Evolutionary conservation across 805 yeast genomes (phyloP).

Genomic region (Wickerhamomyces pijperi): DNA sequence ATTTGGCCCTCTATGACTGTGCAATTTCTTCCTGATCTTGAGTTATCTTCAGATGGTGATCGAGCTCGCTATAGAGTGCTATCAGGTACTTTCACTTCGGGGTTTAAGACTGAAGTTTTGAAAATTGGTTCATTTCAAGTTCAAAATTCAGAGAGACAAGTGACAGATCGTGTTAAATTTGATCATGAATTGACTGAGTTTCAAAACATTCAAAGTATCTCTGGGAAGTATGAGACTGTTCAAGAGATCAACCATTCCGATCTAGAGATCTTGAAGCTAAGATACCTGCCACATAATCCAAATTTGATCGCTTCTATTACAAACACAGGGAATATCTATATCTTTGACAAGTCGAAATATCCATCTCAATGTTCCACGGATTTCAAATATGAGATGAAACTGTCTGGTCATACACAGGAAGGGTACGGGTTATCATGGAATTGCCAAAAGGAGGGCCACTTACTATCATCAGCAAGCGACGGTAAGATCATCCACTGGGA

Average conservation of each 20-base stretch:
- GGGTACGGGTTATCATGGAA: slow-evolving; percentile 76
- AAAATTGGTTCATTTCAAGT: slow-evolving; percentile 23
- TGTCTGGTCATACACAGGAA: slow-evolving; percentile 36
- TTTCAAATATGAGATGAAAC: slow-evolving; percentile 39
- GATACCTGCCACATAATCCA: slow-evolving; percentile 78
- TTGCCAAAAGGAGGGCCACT: slow-evolving; percentile 40
- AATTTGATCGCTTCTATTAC: slow-evolving; percentile 68
- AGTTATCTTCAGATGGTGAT: slow-evolving; percentile 10
- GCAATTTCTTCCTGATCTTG: slow-evolving; percentile 49
- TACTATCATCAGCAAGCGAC: slow-evolving; percentile 51
- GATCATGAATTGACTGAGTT: slow-evolving; percentile 24
- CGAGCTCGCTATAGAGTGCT: slow-evolving; percentile 32
- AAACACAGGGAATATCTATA: slow-evolving; percentile 48
- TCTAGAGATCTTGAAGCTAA: slow-evolving; percentile 65
- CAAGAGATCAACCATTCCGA: slow-evolving; percentile 51
- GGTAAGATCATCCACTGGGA: slow-evolving; percentile 65
- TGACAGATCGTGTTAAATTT: slow-evolving; percentile 21
- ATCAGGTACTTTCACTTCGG: slow-evolving; percentile 56
- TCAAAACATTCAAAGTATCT: slow-evolving; percentile 20
- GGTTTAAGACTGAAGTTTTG: slow-evolving; percentile 40
- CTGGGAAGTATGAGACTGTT: slow-evolving; percentile 26
- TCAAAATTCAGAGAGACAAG: slow-evolving; percentile 11
- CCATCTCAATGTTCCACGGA: slow-evolving; percentile 30
- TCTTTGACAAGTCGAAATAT: slow-evolving; percentile 82
- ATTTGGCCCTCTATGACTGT: slow-evolving; percentile 65